phyloP scores from a whole-genome alignment of 1,284 basidiomycete species.

The Retiboletus fuscus region DNA sequence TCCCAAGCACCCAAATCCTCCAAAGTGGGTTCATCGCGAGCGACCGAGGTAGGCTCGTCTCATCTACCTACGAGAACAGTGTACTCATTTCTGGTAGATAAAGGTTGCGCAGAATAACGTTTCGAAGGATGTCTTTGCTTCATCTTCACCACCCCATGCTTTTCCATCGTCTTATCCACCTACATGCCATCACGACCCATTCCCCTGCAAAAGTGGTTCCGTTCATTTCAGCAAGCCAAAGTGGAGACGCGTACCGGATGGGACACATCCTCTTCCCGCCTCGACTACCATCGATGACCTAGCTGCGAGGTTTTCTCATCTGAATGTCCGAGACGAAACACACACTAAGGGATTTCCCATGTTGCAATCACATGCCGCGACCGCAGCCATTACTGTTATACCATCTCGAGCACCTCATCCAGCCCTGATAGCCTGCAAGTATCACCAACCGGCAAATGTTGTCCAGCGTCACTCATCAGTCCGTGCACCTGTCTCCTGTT shows the following conservation, averaged over 20 bases:
- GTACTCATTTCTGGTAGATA: background rate
- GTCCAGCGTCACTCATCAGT: background rate
- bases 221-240: slow-evolving; percentile 2
- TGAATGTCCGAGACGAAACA: slow-evolving; percentile 34
- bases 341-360: background rate
- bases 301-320: slow-evolving; percentile 22
- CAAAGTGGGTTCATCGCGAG: rapidly evolving
- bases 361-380: slow-evolving; percentile 25
- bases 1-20: too few species aligned
- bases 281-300: slow-evolving; percentile 24
- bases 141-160: slow-evolving; percentile 31
- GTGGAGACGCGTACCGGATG: slow-evolving; percentile 21
- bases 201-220: slow-evolving; percentile 31
- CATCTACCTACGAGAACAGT: too few species aligned
- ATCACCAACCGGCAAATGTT: background rate
- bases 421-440: slow-evolving; percentile 14
- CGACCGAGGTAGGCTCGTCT: slow-evolving; percentile 6
- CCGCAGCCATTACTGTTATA: slow-evolving; percentile 36
- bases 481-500: slow-evolving; percentile 7
- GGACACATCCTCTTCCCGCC: rapidly evolving
- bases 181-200: slow-evolving; percentile 34
- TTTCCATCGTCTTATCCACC: slow-evolving; percentile 38
- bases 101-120: rapidly evolving
- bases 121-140: background rate
- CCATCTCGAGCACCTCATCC: slow-evolving; percentile 37